phyloP scores from a whole-genome alignment of 2,329 filamentous ascomycete genomes.

The Sclerotinia trifoliorum region DNA sequence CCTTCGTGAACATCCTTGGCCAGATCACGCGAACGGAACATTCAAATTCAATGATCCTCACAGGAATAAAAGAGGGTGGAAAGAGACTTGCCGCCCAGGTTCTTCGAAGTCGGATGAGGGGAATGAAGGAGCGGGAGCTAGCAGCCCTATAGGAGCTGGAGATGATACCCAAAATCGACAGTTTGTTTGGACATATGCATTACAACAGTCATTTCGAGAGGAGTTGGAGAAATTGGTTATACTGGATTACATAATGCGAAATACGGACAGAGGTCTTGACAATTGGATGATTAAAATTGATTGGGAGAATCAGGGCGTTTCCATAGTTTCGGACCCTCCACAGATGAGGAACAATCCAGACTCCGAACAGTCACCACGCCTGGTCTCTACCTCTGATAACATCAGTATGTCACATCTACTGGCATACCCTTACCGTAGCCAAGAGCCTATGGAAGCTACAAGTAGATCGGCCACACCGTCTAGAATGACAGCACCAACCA shows the following conservation, averaged over 20 bases:
- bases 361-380: conserved; percentile 51
- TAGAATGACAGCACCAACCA: conserved; percentile 43
- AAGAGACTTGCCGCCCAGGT: conserved; percentile 73
- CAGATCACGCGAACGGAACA: conserved; percentile 69
- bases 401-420: conserved; percentile 32
- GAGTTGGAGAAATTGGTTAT: conserved; percentile 97
- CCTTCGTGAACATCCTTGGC: conserved; percentile 92
- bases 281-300: conserved; percentile 99
- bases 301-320: conserved; percentile 76
- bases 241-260: conserved; percentile 98
- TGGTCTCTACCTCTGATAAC: conserved; percentile 43
- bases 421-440: conserved; percentile 69
- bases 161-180: conserved; percentile 34
- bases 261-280: conserved; percentile 92
- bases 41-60: conserved; percentile 68
- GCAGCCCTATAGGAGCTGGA: conserved; percentile 37
- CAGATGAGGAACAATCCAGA: conserved; percentile 62
- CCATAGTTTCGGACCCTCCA: conserved; percentile 78
- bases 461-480: conserved; percentile 45
- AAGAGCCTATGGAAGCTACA: conserved; percentile 82
- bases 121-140: conserved; percentile 53
- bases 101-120: conserved; percentile 57
- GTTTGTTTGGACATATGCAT: conserved; percentile 81
- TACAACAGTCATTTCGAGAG: conserved; percentile 92
- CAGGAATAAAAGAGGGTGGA: conserved; percentile 71